Conservation (phyloP, 148 eudicot species). For the Polygonum aviculare region DNA sequence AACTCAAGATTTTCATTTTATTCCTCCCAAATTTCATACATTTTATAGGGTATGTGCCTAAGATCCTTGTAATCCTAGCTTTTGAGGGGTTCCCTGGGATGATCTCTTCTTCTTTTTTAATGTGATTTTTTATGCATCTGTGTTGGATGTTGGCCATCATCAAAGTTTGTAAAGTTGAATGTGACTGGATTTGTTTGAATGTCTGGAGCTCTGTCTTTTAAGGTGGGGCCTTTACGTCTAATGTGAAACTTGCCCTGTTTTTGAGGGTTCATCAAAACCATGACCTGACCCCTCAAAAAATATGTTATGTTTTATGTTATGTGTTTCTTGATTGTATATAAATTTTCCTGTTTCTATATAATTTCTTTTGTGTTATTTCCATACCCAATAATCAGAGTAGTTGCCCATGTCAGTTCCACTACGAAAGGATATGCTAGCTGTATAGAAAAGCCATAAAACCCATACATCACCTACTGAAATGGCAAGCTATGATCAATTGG, state of each 20-base stretch:
- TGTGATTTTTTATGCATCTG: neutral
- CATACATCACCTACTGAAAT: slow-evolving; percentile 1
- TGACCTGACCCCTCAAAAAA: slow-evolving; percentile 1
- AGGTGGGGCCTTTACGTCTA: neutral
- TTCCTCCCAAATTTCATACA: neutral
- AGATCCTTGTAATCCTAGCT: neutral
- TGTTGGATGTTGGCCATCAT: slow-evolving; percentile 6
- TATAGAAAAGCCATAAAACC: neutral
- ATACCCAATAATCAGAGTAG: neutral
- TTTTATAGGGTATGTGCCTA: neutral
- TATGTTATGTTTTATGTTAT: neutral
- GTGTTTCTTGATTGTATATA: neutral
- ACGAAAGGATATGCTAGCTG: slow-evolving; percentile 1
- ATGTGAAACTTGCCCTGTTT: slow-evolving; percentile 2
- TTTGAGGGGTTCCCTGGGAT: slow-evolving; percentile 1
- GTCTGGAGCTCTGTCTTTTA: slow-evolving; percentile 4
- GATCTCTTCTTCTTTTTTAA: neutral
- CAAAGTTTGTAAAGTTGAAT: neutral
- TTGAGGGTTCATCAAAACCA: slow-evolving; percentile 5
- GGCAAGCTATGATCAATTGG: neutral
- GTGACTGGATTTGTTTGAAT: slow-evolving; percentile 4
- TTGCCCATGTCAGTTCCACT: neutral
- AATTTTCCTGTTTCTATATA: neutral
- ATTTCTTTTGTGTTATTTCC: neutral
- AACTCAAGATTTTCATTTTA: neutral